These are phyloP conservation scores for Crithidia expoeki DNA, from an alignment of 208 protist genomes.

Conservation along the genomic window DNA sequence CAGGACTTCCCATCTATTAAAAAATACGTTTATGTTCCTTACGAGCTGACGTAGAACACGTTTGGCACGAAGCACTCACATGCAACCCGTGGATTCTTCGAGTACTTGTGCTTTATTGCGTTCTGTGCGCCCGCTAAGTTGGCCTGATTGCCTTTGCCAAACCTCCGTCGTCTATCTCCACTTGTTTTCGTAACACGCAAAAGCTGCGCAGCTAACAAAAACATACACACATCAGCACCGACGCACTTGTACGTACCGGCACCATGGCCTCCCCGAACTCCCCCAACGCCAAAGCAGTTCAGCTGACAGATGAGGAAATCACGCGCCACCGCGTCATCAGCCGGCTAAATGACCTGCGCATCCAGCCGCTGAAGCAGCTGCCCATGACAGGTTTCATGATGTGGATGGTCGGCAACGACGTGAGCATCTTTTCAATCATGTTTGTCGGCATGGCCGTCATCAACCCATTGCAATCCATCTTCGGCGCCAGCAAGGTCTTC, in stretches of 20 bases:
- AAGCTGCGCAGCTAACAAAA: neutral
- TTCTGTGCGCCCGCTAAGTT: no score
- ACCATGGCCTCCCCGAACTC: conserved; percentile 20
- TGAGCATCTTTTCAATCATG: conserved; percentile 91
- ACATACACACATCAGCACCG: neutral
- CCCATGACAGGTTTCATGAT: conserved; percentile 89
- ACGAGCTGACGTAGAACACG: no score
- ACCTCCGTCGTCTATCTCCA: no score
- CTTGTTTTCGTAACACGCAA: no score
- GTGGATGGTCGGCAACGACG: conserved; percentile 90
- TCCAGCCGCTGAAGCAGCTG: conserved; percentile 80
- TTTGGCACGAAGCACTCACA: no score
- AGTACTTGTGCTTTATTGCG: no score
- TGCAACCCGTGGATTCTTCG: no score
- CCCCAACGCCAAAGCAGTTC: conserved; percentile 11
- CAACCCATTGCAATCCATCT: conserved; percentile 72
- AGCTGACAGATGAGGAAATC: conserved; percentile 63
- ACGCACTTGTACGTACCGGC: neutral
- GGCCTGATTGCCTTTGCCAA: no score
- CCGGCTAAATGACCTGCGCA: conserved; percentile 71
- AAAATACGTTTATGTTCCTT: no score
- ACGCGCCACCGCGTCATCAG: conserved; percentile 48
- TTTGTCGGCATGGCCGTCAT: conserved; percentile 89
- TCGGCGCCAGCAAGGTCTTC: conserved; percentile 54
- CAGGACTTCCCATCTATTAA: no score